These are phyloP conservation scores for Knoxia roxburghii DNA, from an alignment of 257 asterid genomes.

Conservation along the genomic window DNA sequence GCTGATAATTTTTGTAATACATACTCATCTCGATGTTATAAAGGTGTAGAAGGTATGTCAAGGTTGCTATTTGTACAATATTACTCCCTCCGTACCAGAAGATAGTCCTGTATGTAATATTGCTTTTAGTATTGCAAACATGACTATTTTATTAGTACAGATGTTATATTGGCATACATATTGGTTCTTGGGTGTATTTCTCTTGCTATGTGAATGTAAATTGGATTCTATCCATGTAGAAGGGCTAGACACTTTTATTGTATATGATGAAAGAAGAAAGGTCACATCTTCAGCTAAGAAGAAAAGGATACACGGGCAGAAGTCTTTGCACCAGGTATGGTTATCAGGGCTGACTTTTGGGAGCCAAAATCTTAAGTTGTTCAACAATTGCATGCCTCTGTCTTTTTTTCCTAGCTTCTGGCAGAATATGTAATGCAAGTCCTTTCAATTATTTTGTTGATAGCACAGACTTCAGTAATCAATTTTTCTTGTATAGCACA, in stretches of 20 bases:
- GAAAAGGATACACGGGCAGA: constrained; percentile 58
- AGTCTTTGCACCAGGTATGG: constrained; percentile 85
- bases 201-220: constrained; percentile 10
- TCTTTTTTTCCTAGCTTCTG: not conserved
- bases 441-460: not conserved
- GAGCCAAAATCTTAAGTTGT: not conserved
- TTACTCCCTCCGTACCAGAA: no score
- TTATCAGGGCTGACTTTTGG: not conserved
- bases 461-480: no score
- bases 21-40: constrained; percentile 61
- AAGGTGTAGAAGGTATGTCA: constrained; percentile 60
- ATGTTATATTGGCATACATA: not conserved
- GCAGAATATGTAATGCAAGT: not conserved
- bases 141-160: no score
- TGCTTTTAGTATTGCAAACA: no score
- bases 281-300: constrained; percentile 98
- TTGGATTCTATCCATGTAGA: constrained; percentile 41
- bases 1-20: constrained; percentile 72
- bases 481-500: constrained; percentile 7
- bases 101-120: no score
- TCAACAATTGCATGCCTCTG: not conserved
- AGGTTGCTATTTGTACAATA: not conserved
- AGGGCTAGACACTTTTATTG: constrained; percentile 81
- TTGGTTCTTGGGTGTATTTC: not conserved
- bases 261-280: constrained; percentile 79